A percentile compares a stretch with the other conserved stretches of the same genome.
Evolutionary conservation across 768 basidiomycete genomes (phyloP).

Genomic region (Suillus cothurnatus): DNA sequence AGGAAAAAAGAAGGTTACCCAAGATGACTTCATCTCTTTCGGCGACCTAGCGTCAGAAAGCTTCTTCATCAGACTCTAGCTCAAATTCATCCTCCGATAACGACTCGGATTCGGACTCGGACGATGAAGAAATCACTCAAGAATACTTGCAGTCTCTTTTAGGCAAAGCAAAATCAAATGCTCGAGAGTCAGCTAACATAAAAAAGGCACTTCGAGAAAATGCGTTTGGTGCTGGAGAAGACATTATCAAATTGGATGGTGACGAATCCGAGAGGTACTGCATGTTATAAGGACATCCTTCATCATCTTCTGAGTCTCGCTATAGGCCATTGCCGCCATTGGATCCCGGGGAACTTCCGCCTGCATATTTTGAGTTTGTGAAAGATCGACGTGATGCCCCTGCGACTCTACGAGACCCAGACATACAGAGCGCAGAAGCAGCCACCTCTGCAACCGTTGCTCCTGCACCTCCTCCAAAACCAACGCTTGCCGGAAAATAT

Average conservation of each 20-base stretch:
- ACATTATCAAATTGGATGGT: constrained; percentile 51
- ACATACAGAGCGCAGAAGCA: constrained; percentile 52
- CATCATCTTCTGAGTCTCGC: constrained; percentile 7
- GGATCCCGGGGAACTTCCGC: constrained; percentile 66
- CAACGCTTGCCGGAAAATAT: constrained; percentile 64
- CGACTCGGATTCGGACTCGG: constrained; percentile 35
- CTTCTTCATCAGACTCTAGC: constrained; percentile 12
- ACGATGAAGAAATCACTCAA: constrained; percentile 53
- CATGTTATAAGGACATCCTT: constrained; percentile 10
- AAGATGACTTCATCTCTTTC: constrained; percentile 8
- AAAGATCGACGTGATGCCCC: constrained; percentile 45
- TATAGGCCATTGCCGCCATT: constrained; percentile 62
- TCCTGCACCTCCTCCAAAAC: constrained; percentile 65
- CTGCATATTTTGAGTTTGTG: constrained; percentile 62
- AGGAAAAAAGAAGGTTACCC: constrained; percentile 7
- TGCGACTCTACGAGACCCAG: constrained; percentile 59
- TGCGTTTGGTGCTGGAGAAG: constrained; percentile 47
- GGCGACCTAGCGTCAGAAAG: constrained; percentile 8
- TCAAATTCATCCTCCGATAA: constrained; percentile 42
- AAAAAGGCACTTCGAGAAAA: constrained; percentile 27
- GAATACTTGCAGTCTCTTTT: constrained; percentile 67
- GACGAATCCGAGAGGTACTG: constrained; percentile 40
- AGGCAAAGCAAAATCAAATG: constrained; percentile 59
- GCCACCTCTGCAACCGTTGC: constrained; percentile 49
- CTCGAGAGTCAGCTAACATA: constrained; percentile 34